Evolutionary conservation across 306 rosid species (phyloP), one percentile per base, ranked within the genome.

Genomic region (Cercis canadensis): DNA sequence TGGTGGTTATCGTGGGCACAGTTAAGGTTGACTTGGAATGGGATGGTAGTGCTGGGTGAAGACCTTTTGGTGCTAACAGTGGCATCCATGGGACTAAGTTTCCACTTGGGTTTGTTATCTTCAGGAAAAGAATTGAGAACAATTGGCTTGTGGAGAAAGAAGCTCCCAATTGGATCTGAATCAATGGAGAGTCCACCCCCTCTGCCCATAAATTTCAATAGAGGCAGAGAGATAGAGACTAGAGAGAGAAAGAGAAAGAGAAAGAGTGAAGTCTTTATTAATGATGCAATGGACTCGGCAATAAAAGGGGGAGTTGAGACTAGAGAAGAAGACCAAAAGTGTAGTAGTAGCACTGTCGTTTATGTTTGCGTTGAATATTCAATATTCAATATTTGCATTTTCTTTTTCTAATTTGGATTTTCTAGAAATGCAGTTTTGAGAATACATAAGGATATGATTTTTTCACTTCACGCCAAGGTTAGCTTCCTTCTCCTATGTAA

Each of bases 161-260:
- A 82, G 34, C 40, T 62, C 61, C 75, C 72, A 44, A 59, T 15
- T 77, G 90, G 98, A 90, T 88, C 92, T 84, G 89, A 82, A 93
- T 85, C 92, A 90, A 90, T 85, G 81, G 90, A 74, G 80, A 88
- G 89, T 88, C 90, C 92, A 85, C 86, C 75, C 66, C 70, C 83
- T 75, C 83, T 82, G 82, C 74, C 92, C 88, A 88, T 88, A 67
- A 84, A 85, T 77, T 55, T 55, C 50, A 73, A 73, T 62, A 65
- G 59, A 54, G 56, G 7, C 32, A 62, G 74, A 80, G 80, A 65
- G 76, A 60, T 70, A 43, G 67, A 64, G 60, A 58, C 69, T 41
- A 37, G 57, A 57, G 49, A 66, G 29, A 24, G 69, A 77, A 62
- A 62, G 58, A 63, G 46, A 78, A 33, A 52, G 64, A 33, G 59